These are phyloP conservation scores for Alternaria sp. DNA, from an alignment of 2,329 filamentous ascomycete species.

Conservation along the genomic window DNA sequence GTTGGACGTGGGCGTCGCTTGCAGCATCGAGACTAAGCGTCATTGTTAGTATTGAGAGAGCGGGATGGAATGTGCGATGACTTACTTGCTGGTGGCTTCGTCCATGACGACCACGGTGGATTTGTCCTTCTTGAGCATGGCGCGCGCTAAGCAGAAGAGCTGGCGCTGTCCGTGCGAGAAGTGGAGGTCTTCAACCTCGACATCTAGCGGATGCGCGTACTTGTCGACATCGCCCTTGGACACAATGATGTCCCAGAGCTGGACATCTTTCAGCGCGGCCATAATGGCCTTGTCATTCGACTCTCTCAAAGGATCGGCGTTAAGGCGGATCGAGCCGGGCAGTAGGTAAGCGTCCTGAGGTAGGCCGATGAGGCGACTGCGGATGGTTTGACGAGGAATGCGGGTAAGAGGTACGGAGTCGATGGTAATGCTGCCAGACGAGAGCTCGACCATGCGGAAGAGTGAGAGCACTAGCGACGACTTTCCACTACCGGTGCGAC, in stretches of 20 bases:
- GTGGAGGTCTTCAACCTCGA: constrained; percentile 39
- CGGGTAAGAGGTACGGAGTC: constrained; percentile 57
- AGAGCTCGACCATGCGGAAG: constrained; percentile 57
- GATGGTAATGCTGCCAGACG: constrained; percentile 53
- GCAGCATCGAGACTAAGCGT: constrained; percentile 59
- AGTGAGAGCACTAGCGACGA: constrained; percentile 58
- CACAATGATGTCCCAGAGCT: constrained; percentile 52
- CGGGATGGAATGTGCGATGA: too few relatives aligned
- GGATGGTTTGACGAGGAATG: constrained; percentile 54
- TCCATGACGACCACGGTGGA: constrained; percentile 40
- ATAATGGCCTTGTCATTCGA: constrained; percentile 51
- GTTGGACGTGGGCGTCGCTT: constrained; percentile 65
- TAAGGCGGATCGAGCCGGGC: constrained; percentile 56
- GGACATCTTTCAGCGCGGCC: constrained; percentile 55
- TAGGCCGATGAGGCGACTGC: constrained; percentile 55
- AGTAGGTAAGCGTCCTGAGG: constrained; percentile 62
- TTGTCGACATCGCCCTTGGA: constrained; percentile 37
- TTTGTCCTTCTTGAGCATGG: constrained; percentile 54
- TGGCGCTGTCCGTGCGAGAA: constrained; percentile 64
- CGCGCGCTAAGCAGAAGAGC: constrained; percentile 68
- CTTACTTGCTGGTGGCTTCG: constrained; percentile 45
- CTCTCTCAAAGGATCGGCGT: constrained; percentile 54
- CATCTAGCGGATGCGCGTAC: constrained; percentile 42
- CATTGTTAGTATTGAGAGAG: constrained; percentile 3
- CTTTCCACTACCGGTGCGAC: constrained; percentile 63